Conservation (phyloP, 768 basidiomycete genomes). For the Thelephora aurantiotincta region DNA sequence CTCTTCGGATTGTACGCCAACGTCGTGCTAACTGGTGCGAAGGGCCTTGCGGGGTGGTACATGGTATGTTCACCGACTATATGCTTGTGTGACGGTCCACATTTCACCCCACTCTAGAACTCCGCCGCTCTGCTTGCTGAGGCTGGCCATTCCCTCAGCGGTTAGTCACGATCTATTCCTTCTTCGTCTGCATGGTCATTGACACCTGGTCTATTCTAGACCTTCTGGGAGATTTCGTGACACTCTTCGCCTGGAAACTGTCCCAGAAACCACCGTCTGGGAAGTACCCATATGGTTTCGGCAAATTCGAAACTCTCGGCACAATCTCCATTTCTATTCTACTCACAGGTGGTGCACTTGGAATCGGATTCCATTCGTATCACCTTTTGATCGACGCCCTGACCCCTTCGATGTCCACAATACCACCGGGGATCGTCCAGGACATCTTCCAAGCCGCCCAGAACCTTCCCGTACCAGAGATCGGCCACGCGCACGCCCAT, state of each 20-base stretch:
- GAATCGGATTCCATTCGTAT: conserved; percentile 85
- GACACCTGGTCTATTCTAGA: conserved; percentile 25
- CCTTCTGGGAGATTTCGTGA: conserved; percentile 83
- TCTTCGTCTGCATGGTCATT: background rate
- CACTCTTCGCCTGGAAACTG: conserved; percentile 76
- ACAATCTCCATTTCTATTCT: conserved; percentile 83
- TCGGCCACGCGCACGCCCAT: conserved; percentile 13
- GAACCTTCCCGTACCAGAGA: conserved; percentile 27
- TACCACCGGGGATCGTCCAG: conserved; percentile 52
- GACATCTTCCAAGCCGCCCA: conserved; percentile 47
- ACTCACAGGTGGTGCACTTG: conserved; percentile 70
- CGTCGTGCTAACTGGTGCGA: conserved; percentile 64
- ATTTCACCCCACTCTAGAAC: conserved; percentile 23
- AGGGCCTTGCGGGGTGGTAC: conserved; percentile 80
- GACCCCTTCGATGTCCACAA: conserved; percentile 42
- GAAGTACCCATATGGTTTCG: conserved; percentile 77
- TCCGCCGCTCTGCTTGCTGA: conserved; percentile 87
- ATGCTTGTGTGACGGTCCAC: background rate
- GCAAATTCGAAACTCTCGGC: conserved; percentile 92
- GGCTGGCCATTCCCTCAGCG: conserved; percentile 83
- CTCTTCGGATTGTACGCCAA: conserved; percentile 77
- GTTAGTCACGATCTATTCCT: conserved; percentile 26
- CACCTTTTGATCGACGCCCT: conserved; percentile 68
- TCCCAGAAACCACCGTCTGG: conserved; percentile 71
- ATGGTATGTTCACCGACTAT: conserved; percentile 19